Evolutionary conservation across 257 asterid species (phyloP).

Genomic region (Solanum corneliomulleri): DNA sequence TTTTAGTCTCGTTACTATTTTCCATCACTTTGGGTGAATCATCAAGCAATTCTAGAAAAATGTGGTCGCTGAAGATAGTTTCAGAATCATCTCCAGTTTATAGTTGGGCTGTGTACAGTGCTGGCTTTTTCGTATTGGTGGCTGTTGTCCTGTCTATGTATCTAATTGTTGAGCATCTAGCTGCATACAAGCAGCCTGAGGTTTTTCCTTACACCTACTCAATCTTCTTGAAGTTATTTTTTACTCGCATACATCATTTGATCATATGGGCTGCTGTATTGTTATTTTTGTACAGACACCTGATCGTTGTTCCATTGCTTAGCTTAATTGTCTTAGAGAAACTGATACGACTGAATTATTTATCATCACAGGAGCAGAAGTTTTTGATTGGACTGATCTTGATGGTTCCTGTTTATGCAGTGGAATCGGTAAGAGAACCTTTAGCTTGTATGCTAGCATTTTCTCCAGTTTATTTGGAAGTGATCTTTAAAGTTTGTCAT

Average conservation of each 20-base stretch:
- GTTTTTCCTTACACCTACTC: conserved; percentile 24
- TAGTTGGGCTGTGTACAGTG: conserved; percentile 68
- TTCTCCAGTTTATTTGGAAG: neutral
- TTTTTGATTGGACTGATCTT: conserved; percentile 85
- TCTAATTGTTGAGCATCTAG: conserved; percentile 85
- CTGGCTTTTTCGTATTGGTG: conserved; percentile 66
- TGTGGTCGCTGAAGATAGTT: conserved; percentile 22
- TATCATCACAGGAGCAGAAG: conserved; percentile 81
- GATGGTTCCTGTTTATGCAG: conserved; percentile 98
- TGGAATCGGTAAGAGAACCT: conserved; percentile 63
- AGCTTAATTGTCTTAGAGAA: neutral
- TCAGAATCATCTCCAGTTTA: conserved; percentile 45
- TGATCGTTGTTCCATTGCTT: neutral
- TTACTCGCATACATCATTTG: neutral
- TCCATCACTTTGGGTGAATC: conserved; percentile 45
- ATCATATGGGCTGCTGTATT: neutral
- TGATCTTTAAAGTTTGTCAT: neutral
- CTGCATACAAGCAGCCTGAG: conserved; percentile 92
- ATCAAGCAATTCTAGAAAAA: conserved; percentile 32
- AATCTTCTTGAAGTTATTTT: neutral
- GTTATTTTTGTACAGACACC: neutral
- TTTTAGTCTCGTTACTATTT: conserved; percentile 23
- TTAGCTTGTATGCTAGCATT: neutral
- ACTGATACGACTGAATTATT: neutral
- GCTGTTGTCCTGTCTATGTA: conserved; percentile 73